Evolutionary conservation across 1,284 basidiomycete species (phyloP), one percentile per base, ranked within the genome.

Genomic region (Trametes sp.): DNA sequence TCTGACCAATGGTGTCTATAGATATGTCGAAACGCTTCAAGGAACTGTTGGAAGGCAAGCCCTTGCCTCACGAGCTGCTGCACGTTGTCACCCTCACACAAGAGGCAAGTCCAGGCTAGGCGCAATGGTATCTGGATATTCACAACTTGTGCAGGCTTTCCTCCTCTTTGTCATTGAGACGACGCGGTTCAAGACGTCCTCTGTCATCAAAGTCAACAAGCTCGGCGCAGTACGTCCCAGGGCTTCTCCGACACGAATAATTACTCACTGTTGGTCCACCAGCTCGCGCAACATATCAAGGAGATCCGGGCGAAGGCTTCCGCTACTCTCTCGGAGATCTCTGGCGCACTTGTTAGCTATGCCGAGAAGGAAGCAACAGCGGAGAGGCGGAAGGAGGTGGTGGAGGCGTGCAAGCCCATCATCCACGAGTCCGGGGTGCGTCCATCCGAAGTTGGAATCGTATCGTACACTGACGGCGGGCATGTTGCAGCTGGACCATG

Each of bases 51-150:
- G 75, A 76, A 19, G 74, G 73, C 42, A 74, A 75, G 23, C 74
- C 76, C 4, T 76, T 83, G n/a, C 76, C 78, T 23, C 78, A 81
- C 62, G 84, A 89, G 67, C 70, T 85, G 16, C 78, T 94, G 21
- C 92, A 94, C 68, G 77, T 90, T 16, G 89, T 87, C 3, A 84
- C 85, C 14, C 75, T 94, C 50, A 83, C 85, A 0, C 92, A 94
- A 74, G 93, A 95, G 80, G 92, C 86, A 59, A 53, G 72, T 52
- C 46, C n/a, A 21, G 16, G 6, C 16, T 8, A 24, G 31, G 7
- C 24, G 1, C 16, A 4, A 5, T 0, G 6, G n/a, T 24, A 14
- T 13, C 38, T 10, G 33, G 36, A 31, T 24, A 19, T 45, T 69
- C 48, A 62, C 26, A 54, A 6, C 19, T 51, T 26, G 33, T 29